Percentiles rank a stretch among this genome's conserved stretches.
Conservation (phyloP, 2,329 filamentous ascomycete genomes). For the Capronia coronata region DNA sequence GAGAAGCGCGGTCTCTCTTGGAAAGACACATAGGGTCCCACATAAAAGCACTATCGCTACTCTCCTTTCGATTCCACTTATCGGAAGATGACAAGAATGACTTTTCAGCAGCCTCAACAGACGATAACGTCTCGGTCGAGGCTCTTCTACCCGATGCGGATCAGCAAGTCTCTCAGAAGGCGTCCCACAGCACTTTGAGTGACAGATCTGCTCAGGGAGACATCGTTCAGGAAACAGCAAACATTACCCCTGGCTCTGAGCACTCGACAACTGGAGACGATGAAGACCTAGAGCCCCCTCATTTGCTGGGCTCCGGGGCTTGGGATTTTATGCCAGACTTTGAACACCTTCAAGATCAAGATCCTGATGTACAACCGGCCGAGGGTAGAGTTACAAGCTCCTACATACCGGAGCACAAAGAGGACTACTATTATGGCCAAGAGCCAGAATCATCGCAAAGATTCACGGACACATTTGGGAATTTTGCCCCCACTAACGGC, state of each 20-base stretch:
- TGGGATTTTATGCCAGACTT: neutral
- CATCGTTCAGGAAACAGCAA: neutral
- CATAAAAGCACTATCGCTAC: conserved; percentile 1
- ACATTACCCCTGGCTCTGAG: neutral
- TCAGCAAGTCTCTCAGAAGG: neutral
- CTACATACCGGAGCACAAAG: neutral
- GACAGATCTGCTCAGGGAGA: neutral
- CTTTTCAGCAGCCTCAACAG: neutral
- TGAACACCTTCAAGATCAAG: too few relatives aligned
- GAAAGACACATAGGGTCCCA: neutral
- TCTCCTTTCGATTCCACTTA: neutral
- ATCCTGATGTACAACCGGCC: too few relatives aligned
- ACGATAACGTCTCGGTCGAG: neutral
- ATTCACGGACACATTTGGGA: neutral
- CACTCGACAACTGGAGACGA: neutral
- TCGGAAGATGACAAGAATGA: neutral
- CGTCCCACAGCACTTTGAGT: neutral
- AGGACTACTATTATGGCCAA: neutral
- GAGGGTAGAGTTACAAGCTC: neutral
- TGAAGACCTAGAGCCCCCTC: neutral
- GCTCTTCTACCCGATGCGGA: neutral
- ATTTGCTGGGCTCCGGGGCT: neutral
- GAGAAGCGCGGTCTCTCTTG: neutral
- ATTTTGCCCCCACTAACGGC: neutral
- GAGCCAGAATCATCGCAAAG: neutral